phyloP scores from a whole-genome alignment of 2,329 filamentous ascomycete species.

The Ascosphaera apis region DNA sequence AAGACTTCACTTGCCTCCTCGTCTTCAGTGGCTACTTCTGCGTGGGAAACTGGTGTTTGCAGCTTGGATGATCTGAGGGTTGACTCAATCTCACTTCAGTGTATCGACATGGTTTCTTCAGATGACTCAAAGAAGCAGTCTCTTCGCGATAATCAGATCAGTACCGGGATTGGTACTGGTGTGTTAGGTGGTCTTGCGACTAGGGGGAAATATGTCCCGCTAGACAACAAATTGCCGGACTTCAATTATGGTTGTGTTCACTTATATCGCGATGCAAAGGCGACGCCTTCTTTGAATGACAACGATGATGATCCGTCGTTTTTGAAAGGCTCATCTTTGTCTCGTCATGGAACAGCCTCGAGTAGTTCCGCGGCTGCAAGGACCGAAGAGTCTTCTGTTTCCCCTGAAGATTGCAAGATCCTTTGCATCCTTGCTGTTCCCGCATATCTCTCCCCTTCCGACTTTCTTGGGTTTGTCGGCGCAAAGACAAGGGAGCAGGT shows the following conservation, averaged over 20 bases:
- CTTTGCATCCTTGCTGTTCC: constrained; percentile 88
- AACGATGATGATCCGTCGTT: constrained; percentile 20
- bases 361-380: too few relatives aligned
- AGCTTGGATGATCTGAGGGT: constrained; percentile 49
- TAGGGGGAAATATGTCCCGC: constrained; percentile 54
- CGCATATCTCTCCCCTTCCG: constrained; percentile 73
- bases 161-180: constrained; percentile 27
- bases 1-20: neutral
- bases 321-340: constrained; percentile 16
- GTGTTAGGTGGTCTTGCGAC: constrained; percentile 45
- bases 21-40: neutral
- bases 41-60: constrained; percentile 4
- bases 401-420: constrained; percentile 47
- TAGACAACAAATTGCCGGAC: constrained; percentile 49
- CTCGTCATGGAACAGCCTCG: too few relatives aligned
- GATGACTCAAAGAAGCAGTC: constrained; percentile 1
- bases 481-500: constrained; percentile 69
- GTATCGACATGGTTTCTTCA: constrained; percentile 43
- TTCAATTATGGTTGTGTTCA: constrained; percentile 85
- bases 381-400: too few relatives aligned
- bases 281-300: constrained; percentile 35
- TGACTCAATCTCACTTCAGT: constrained; percentile 53
- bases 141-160: constrained; percentile 18
- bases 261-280: constrained; percentile 66
- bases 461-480: constrained; percentile 79